Conservation (phyloP, 179 eudicot genomes). For the Carnegiea gigantea region DNA sequence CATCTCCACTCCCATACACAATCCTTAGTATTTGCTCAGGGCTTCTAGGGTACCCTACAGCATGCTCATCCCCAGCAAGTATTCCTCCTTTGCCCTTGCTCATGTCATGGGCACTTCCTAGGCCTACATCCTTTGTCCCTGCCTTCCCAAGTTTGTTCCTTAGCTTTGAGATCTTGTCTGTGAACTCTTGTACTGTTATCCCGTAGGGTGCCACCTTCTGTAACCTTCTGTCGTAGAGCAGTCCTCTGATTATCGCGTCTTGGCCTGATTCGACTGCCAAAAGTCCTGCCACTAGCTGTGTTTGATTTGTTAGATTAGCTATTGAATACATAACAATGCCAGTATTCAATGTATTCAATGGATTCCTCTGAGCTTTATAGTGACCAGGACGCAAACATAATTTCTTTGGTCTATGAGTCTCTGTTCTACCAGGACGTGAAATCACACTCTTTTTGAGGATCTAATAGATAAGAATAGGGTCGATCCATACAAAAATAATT, state of each 20-base stretch:
- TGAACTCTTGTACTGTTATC: slow-evolving; percentile 63
- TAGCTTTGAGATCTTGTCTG: slow-evolving; percentile 51
- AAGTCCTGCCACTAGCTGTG: slow-evolving; percentile 77
- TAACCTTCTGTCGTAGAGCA: slow-evolving; percentile 14
- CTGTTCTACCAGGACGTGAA: no score
- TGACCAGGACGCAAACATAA: no score
- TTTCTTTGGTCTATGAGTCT: no score
- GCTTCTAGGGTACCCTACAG: slow-evolving; percentile 54
- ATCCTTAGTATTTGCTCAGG: slow-evolving; percentile 67
- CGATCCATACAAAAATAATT: no score
- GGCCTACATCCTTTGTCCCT: slow-evolving; percentile 70
- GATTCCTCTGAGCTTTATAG: no score
- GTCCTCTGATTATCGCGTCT: slow-evolving; percentile 75
- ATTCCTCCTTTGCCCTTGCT: slow-evolving; percentile 39
- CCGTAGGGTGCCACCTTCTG: slow-evolving; percentile 53
- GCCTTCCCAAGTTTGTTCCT: slow-evolving; percentile 58
- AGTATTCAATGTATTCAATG: no score
- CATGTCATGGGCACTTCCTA: slow-evolving; percentile 53
- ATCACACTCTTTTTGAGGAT: no score
- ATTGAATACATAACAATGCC: no score
- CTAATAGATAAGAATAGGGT: no score
- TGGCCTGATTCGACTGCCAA: slow-evolving; percentile 87
- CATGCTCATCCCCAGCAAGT: slow-evolving; percentile 52
- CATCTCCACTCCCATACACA: slow-evolving; percentile 60
- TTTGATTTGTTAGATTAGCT: not conserved